Conservation (phyloP, 768 basidiomycete genomes). For the Calocybe gangraenosa region DNA sequence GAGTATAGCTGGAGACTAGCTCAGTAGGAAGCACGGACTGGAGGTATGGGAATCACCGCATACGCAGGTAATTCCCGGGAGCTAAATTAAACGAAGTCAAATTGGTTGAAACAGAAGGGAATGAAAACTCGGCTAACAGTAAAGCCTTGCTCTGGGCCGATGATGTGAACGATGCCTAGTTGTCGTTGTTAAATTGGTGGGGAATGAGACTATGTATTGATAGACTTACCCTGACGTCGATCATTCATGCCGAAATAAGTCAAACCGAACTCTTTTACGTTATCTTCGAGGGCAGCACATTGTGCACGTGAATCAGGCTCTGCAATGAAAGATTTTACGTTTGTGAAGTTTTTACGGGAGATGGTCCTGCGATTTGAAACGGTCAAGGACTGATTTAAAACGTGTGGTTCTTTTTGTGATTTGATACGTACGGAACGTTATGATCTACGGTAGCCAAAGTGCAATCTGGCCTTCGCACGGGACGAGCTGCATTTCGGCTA, state of each 20-base stretch:
- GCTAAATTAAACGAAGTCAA: constrained; percentile 28
- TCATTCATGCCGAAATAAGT: constrained; percentile 92
- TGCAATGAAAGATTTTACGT: constrained; percentile 67
- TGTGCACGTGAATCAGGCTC: constrained; percentile 87
- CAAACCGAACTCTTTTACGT: constrained; percentile 88
- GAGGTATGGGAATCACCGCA: constrained; percentile 95
- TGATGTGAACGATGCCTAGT: constrained; percentile 82
- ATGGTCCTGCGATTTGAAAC: constrained; percentile 43
- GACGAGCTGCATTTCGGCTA: constrained; percentile 70
- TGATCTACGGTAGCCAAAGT: constrained; percentile 89
- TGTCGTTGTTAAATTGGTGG: constrained; percentile 4
- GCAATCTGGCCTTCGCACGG: constrained; percentile 82
- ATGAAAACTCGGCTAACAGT: constrained; percentile 43
- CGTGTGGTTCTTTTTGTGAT: neutral
- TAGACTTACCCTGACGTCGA: constrained; percentile 70
- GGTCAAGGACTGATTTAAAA: constrained; percentile 2
- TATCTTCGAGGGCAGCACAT: constrained; percentile 78
- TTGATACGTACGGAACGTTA: constrained; percentile 71
- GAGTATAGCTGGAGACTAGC: constrained; percentile 3
- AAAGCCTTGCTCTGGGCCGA: constrained; percentile 93
- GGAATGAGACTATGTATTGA: neutral
- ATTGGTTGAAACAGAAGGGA: neutral
- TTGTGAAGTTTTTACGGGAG: constrained; percentile 72
- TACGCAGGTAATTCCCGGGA: constrained; percentile 78
- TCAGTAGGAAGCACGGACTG: constrained; percentile 43